A percentile compares a stretch with the other conserved stretches of the same genome.
phyloP scores from a whole-genome alignment of 2,329 filamentous ascomycete species.

The Botrytis medusae region DNA sequence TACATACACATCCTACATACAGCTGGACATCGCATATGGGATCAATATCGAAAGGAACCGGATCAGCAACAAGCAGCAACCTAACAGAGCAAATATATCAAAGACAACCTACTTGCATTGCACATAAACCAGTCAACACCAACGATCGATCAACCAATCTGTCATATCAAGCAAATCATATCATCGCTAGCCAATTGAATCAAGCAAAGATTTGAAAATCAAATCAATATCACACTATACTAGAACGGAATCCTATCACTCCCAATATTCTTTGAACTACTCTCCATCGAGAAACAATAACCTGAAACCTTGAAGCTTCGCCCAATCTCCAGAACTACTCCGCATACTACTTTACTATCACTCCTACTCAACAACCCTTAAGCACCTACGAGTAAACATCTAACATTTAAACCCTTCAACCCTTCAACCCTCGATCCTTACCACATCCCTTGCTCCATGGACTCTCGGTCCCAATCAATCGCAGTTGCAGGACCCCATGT shows the following conservation, averaged over 20 bases:
- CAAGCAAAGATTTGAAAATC: not conserved
- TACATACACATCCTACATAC: not conserved
- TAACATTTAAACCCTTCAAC: not conserved
- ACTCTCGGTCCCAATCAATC: constrained; percentile 2
- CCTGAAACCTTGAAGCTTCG: not conserved
- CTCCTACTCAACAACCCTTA: not conserved
- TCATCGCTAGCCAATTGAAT: not conserved
- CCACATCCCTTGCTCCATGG: constrained; percentile 5
- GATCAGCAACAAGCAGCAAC: not conserved
- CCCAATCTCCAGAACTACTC: not conserved
- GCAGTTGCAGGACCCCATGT: not conserved
- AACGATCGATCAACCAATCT: not conserved
- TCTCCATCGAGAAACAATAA: not conserved
- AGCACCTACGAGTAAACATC: not conserved
- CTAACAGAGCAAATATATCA: not conserved
- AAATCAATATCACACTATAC: not conserved
- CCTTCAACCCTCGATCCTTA: constrained; percentile 8
- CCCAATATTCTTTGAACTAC: not conserved
- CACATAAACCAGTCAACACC: not conserved
- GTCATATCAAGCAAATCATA: not conserved
- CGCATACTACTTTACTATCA: not conserved
- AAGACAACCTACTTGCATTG: not conserved
- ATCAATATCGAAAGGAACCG: not conserved
- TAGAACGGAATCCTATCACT: constrained; percentile 6
- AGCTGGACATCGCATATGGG: not conserved